Evolutionary conservation across 257 asterid species (phyloP), one percentile per base, ranked within the genome.

Genomic region (Salvia hispanica): DNA sequence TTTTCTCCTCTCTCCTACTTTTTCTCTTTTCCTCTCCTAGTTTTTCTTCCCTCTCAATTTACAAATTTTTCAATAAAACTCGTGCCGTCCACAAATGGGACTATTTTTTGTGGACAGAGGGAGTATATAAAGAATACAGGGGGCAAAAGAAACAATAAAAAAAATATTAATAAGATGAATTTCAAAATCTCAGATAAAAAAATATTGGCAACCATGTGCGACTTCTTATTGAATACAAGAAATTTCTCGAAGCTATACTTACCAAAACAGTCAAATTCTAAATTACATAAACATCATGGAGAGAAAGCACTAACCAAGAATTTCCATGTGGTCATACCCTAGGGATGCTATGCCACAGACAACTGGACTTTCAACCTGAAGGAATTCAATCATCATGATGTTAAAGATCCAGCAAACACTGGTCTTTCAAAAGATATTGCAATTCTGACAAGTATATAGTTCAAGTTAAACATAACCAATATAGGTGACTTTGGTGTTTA

Each of bases 311-410:
- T 85, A 79, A 94, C 99, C 97, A 74, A 94, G 96, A 84, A 94
- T 91, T 74, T 94, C 97, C 96, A 88, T 88, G 85, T 93, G 96
- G 82, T 94, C 96, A 64, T 87, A 94, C 51, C 96, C 95, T 45
- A 94, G 89, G n/a, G 97, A 94, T 73, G 96, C 71, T 80, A 94
- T 76, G 21, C 95, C 95, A 78, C 95, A 94, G 63, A 88, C 93
- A 69, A 87, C 79, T 45, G 96, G 97, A 47, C 78, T 70, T 73
- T 94, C 93, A 57, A 85, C 90, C 99, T 94, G 83, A 76, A 77
- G 16, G 58, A 62, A 70, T 54, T 44, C 67, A 75, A 25, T 6
- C 74, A 59, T 54, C 65, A 50, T 64, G 68, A 80, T 61, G 52
- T 77, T 63, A 64, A 66, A 70, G 42, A 79, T 76, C 82, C 54